Conservation (phyloP, 2,329 filamentous ascomycete genomes). For the Aureobasidium sp. region DNA sequence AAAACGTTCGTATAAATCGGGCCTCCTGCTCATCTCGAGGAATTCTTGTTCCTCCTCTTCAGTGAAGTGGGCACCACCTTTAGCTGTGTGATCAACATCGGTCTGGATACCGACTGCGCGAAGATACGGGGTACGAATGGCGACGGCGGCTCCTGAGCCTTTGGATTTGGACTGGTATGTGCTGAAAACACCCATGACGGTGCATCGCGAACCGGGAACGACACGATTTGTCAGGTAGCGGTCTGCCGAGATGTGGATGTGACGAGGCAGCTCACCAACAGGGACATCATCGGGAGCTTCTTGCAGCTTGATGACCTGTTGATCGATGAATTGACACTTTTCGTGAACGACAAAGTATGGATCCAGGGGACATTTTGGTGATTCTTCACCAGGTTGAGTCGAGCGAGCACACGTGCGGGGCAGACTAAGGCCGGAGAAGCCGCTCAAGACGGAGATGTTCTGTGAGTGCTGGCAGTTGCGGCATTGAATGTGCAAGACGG, state of each 20-base stretch:
- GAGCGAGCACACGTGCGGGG: slow-evolving; percentile 67
- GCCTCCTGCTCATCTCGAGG: slow-evolving; percentile 75
- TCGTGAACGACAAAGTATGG: slow-evolving; percentile 96
- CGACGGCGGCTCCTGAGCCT: slow-evolving; percentile 72
- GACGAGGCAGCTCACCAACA: slow-evolving; percentile 87
- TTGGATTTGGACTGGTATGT: slow-evolving; percentile 88
- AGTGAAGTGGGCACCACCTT: slow-evolving; percentile 69
- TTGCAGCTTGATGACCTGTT: slow-evolving; percentile 96
- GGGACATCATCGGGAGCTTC: slow-evolving; percentile 97
- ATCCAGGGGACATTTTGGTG: slow-evolving; percentile 77
- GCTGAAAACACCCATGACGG: slow-evolving; percentile 93
- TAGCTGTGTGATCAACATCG: slow-evolving; percentile 81
- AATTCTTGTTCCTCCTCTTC: slow-evolving; percentile 99
- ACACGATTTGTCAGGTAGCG: slow-evolving; percentile 92
- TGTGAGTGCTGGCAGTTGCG: slow-evolving; percentile 70
- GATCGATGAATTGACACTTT: slow-evolving; percentile 88
- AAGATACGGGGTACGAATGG: slow-evolving; percentile 91
- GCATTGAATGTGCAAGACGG: slow-evolving; percentile 76
- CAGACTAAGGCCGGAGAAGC: slow-evolving; percentile 79
- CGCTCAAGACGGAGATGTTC: slow-evolving; percentile 65
- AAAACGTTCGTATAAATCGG: slow-evolving; percentile 88
- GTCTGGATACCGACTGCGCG: slow-evolving; percentile 87
- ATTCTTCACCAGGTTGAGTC: slow-evolving; percentile 48
- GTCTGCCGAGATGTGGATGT: slow-evolving; percentile 94
- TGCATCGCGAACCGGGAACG: slow-evolving; percentile 89